These are phyloP conservation scores for Dysphania ambrosioides DNA, from an alignment of 148 eudicot species.

Conservation along the genomic window DNA sequence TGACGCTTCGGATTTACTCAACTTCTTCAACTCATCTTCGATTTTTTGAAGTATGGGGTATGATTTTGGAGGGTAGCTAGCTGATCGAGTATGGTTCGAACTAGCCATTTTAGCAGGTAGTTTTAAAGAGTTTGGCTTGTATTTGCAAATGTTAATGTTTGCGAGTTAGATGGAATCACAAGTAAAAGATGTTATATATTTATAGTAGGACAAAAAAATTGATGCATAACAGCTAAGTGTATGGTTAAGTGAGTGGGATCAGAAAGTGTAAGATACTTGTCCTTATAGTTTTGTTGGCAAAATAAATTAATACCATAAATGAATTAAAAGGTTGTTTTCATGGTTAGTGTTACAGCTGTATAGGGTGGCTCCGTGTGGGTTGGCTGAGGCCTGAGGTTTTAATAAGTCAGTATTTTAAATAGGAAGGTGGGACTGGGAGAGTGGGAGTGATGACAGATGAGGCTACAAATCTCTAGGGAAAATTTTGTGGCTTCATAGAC, in stretches of 20 bases:
- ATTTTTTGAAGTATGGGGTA: slow-evolving; percentile 33
- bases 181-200: background rate
- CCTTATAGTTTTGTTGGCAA: background rate
- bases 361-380: background rate
- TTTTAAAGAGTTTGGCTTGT: background rate
- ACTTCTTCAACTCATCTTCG: slow-evolving; percentile 42
- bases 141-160: background rate
- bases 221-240: background rate
- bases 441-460: no score
- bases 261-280: background rate
- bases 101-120: slow-evolving; percentile 18
- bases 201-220: background rate
- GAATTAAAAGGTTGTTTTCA: background rate
- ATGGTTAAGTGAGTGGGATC: background rate
- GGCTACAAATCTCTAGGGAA: slow-evolving; percentile 8
- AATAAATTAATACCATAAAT: background rate
- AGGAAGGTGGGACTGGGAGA: no score
- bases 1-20: slow-evolving; percentile 37
- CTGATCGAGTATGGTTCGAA: slow-evolving; percentile 38
- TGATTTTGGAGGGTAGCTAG: slow-evolving; percentile 47
- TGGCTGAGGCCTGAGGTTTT: background rate
- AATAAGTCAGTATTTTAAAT: background rate
- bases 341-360: slow-evolving; percentile 1
- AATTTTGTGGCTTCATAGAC: background rate
- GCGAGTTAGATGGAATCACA: background rate